Evolutionary conservation across 306 rosid species (phyloP).

Genomic region (Glycyrrhiza uralensis): DNA sequence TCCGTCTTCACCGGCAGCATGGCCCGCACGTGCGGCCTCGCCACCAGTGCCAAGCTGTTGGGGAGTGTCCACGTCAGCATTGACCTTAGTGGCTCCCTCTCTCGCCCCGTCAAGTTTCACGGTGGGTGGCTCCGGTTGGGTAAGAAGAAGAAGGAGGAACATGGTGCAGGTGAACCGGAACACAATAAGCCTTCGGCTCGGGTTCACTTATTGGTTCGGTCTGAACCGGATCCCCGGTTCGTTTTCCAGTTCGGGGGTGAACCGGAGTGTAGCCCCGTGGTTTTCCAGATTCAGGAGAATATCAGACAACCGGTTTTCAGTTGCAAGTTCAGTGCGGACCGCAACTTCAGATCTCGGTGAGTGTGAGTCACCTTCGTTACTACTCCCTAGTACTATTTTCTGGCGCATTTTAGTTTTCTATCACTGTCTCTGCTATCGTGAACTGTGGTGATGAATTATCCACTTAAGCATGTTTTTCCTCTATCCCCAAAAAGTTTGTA

Average conservation of each 20-base stretch:
- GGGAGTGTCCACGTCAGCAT: slow-evolving; percentile 57
- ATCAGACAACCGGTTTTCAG: slow-evolving; percentile 87
- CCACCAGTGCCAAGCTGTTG: slow-evolving; percentile 50
- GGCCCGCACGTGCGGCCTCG: slow-evolving; percentile 57
- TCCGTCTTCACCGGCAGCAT: slow-evolving; percentile 73
- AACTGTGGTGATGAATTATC: not conserved
- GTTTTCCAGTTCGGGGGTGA: slow-evolving; percentile 90
- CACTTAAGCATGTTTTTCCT: not conserved
- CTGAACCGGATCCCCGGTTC: slow-evolving; percentile 86
- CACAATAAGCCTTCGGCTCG: slow-evolving; percentile 45
- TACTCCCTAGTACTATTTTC: not conserved
- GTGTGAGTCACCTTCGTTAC: slow-evolving; percentile 26
- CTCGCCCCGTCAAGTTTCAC: slow-evolving; percentile 43
- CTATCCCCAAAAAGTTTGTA: no score
- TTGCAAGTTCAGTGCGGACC: slow-evolving; percentile 89
- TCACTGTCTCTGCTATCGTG: not conserved
- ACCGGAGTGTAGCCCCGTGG: slow-evolving; percentile 94
- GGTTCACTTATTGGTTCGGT: slow-evolving; percentile 61
- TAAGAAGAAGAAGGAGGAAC: slow-evolving; percentile 6
- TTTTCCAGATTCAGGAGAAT: slow-evolving; percentile 83
- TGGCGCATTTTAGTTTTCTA: not conserved
- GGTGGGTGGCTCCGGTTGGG: slow-evolving; percentile 72
- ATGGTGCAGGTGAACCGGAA: slow-evolving; percentile 15
- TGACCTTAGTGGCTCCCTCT: slow-evolving; percentile 24
- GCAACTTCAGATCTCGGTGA: slow-evolving; percentile 75